A percentile compares a stretch with the other conserved stretches of the same genome.
These are phyloP conservation scores for Triticum dicoccoides DNA, from an alignment of 176 grass and related monocot species.

Conservation along the genomic window DNA sequence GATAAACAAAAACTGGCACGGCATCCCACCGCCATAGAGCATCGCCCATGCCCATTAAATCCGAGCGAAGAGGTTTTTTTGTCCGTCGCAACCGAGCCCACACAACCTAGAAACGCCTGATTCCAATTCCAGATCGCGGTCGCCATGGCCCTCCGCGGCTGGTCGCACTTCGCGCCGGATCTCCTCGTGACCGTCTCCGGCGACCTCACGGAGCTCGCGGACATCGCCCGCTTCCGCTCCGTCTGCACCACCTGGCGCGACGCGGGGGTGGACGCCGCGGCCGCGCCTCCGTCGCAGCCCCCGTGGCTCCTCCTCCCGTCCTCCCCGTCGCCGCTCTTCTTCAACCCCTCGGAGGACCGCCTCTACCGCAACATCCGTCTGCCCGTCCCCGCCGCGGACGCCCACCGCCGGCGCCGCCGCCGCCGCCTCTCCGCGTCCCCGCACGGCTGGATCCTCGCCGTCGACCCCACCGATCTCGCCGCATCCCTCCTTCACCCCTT, in stretches of 20 bases:
- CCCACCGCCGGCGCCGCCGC: neutral
- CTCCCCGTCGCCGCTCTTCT: slow-evolving; percentile 41
- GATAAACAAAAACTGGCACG: neutral
- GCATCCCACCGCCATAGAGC: slow-evolving; percentile 11
- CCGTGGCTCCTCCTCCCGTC: slow-evolving; percentile 46
- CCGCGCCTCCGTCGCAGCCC: slow-evolving; percentile 23
- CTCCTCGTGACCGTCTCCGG: slow-evolving; percentile 49
- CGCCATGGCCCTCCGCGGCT: slow-evolving; percentile 34
- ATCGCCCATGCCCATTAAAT: slow-evolving; percentile 9
- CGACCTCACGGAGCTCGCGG: slow-evolving; percentile 38
- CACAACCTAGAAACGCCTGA: neutral
- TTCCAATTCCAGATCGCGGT: slow-evolving; percentile 3
- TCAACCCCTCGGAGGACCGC: slow-evolving; percentile 43
- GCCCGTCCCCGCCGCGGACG: neutral
- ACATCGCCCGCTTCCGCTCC: slow-evolving; percentile 55
- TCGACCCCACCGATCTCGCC: slow-evolving; percentile 24
- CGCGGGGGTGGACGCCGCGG: slow-evolving; percentile 24
- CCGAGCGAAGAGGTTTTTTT: neutral
- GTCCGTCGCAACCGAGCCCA: neutral
- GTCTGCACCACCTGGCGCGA: slow-evolving; percentile 53
- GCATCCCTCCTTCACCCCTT: slow-evolving; percentile 48
- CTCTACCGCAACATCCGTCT: slow-evolving; percentile 44
- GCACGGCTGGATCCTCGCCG: slow-evolving; percentile 37
- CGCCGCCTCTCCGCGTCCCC: slow-evolving; percentile 46
- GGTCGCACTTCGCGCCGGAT: slow-evolving; percentile 42